Percentiles rank a stretch among this genome's conserved stretches.
Conservation (phyloP, 176 grass and related monocot species). For the Hordeum marinum region DNA sequence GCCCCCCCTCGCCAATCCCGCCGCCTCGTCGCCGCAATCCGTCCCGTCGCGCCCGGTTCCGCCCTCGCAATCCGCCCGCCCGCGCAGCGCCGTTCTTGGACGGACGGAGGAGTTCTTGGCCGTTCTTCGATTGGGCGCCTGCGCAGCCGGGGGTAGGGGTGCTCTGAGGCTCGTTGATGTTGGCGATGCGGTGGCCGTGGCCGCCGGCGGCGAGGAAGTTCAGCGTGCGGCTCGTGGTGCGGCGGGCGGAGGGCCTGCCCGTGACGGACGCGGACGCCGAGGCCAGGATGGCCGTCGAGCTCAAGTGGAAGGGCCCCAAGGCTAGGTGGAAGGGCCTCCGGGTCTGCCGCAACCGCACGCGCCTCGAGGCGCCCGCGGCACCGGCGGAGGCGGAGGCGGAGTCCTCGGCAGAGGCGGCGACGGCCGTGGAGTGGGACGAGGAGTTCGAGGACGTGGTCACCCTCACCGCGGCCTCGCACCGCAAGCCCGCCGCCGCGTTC, state of each 20-base stretch:
- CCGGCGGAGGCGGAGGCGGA: conserved; percentile 13
- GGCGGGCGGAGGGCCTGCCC: conserved; percentile 47
- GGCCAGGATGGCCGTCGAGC: conserved; percentile 26
- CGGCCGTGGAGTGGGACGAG: conserved; percentile 65
- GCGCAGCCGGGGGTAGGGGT: not conserved
- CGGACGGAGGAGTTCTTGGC: not conserved
- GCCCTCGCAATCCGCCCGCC: not conserved
- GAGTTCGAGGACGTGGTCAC: conserved; percentile 68
- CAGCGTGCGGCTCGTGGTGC: conserved; percentile 56
- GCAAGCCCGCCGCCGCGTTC: conserved; percentile 50
- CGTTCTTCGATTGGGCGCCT: not conserved
- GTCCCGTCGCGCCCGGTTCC: not conserved
- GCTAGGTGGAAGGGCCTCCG: conserved; percentile 76
- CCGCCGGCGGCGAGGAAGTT: conserved; percentile 61
- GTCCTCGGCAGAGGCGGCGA: not conserved
- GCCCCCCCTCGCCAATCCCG: not conserved
- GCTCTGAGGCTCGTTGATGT: conserved; percentile 27
- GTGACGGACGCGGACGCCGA: conserved; percentile 3
- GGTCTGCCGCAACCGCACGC: conserved; percentile 73
- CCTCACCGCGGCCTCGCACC: conserved; percentile 50
- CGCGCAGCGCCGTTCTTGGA: conserved; percentile 6
- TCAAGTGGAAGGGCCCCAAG: conserved; percentile 39
- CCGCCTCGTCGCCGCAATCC: conserved; percentile 19
- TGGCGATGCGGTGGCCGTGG: conserved; percentile 82
- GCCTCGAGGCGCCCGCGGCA: conserved; percentile 45